A percentile compares a stretch with the other conserved stretches of the same genome.
Conservation (phyloP, 106 monocot species). For the Dioscorea zingiberensis region DNA sequence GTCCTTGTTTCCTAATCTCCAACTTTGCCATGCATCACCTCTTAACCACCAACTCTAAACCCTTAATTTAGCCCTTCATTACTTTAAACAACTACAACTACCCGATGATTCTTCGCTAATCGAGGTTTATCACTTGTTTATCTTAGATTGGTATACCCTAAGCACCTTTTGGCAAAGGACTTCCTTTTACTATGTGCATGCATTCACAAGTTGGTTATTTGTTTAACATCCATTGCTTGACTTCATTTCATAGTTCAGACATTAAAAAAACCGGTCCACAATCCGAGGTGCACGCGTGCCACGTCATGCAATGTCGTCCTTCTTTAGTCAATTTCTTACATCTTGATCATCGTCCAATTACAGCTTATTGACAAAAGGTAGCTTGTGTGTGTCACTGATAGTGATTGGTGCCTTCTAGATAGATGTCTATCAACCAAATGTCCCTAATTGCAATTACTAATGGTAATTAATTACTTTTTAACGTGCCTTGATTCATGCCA, state of each 20-base stretch:
- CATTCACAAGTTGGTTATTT: background rate
- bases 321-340: too few species aligned
- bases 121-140: slow-evolving; percentile 4
- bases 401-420: too few species aligned
- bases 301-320: too few species aligned
- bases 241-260: background rate
- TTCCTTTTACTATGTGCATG: background rate
- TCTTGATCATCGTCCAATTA: too few species aligned
- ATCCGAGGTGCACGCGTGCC: background rate
- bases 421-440: too few species aligned
- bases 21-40: slow-evolving; percentile 12
- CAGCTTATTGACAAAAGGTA: too few species aligned
- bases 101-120: background rate
- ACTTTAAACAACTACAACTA: background rate
- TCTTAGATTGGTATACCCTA: slow-evolving; percentile 10
- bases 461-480: too few species aligned
- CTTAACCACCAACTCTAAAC: background rate
- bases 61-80: background rate
- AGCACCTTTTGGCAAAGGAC: slow-evolving; percentile 11
- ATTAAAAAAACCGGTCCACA: background rate
- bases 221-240: background rate
- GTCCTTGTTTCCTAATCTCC: slow-evolving; percentile 40
- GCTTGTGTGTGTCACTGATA: too few species aligned
- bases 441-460: too few species aligned
- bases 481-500: slow-evolving; percentile 26